A percentile compares a stretch with the other conserved stretches of the same genome.
phyloP scores from a whole-genome alignment of 495 filamentous ascomycete species.

The Diplogelasinospora grovesii region DNA sequence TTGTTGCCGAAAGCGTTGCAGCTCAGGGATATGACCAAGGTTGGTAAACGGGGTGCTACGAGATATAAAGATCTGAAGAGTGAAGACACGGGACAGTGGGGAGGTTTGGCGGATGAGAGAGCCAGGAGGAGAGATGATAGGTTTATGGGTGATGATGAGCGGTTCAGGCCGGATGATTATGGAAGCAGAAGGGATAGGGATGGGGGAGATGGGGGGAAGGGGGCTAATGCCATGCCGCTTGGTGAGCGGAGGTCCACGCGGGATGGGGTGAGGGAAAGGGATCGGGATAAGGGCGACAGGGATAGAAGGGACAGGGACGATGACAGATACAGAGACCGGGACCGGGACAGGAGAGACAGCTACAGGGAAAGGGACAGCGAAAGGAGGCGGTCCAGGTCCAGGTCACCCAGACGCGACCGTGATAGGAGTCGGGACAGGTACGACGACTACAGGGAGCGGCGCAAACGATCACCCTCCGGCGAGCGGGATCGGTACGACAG shows the following conservation, averaged over 20 bases:
- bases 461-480: conserved; percentile 60
- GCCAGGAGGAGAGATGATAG: conserved; percentile 37
- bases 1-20: conserved; percentile 89
- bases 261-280: conserved; percentile 23
- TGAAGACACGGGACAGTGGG: conserved; percentile 91
- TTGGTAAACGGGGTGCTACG: conserved; percentile 87
- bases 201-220: conserved; percentile 33
- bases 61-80: conserved; percentile 80
- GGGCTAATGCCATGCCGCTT: conserved; percentile 55
- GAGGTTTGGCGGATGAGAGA: conserved; percentile 53
- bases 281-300: conserved; percentile 23
- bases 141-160: conserved; percentile 52
- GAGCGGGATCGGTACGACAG: conserved; percentile 50
- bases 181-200: conserved; percentile 30
- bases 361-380: conserved; percentile 6
- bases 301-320: conserved; percentile 7
- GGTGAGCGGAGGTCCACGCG: conserved; percentile 43
- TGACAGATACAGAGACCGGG: conserved; percentile 13
- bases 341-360: conserved; percentile 12
- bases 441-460: conserved; percentile 46
- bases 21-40: conserved; percentile 85
- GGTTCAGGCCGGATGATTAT: conserved; percentile 62
- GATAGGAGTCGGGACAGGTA: no score
- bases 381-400: conserved; percentile 28
- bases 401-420: no score